Conservation (phyloP, 208 protist species). For the Trypanosoma mega region DNA sequence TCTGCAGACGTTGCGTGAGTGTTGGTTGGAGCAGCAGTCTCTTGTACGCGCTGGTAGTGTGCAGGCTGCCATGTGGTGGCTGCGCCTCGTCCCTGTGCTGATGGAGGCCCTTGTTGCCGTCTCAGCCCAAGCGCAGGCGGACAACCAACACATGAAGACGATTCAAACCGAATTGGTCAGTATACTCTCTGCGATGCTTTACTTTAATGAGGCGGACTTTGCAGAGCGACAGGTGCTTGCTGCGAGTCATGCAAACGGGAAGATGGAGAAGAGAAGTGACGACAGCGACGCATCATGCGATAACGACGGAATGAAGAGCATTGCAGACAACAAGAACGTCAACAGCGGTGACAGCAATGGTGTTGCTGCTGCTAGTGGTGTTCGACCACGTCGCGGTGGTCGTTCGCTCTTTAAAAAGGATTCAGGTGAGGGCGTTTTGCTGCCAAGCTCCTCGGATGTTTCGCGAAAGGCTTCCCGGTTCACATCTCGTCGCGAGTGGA, state of each 20-base stretch:
- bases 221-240: slow-evolving; percentile 11
- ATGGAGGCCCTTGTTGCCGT: slow-evolving; percentile 19
- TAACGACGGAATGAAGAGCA: no score
- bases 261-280: neutral
- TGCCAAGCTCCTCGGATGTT: slow-evolving; percentile 18
- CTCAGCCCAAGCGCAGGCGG: neutral
- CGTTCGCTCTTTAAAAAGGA: slow-evolving; percentile 28
- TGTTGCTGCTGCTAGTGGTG: neutral
- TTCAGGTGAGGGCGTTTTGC: slow-evolving; percentile 20
- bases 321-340: neutral
- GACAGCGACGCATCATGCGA: neutral
- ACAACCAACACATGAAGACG: slow-evolving; percentile 2
- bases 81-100: slow-evolving; percentile 29
- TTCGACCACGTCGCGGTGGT: slow-evolving; percentile 21
- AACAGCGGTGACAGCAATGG: neutral
- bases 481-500: slow-evolving; percentile 11
- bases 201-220: slow-evolving; percentile 24
- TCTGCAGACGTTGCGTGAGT: slow-evolving; percentile 28
- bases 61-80: slow-evolving; percentile 34
- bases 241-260: neutral
- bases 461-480: slow-evolving; percentile 22
- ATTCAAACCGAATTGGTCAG: slow-evolving; percentile 16
- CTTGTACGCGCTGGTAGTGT: slow-evolving; percentile 35
- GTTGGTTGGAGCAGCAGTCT: slow-evolving; percentile 30
- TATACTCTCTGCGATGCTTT: slow-evolving; percentile 22